A percentile compares a stretch with the other conserved stretches of the same genome.
phyloP scores from a whole-genome alignment of 2,329 filamentous ascomycete genomes.

The Colletotrichum lupini region DNA sequence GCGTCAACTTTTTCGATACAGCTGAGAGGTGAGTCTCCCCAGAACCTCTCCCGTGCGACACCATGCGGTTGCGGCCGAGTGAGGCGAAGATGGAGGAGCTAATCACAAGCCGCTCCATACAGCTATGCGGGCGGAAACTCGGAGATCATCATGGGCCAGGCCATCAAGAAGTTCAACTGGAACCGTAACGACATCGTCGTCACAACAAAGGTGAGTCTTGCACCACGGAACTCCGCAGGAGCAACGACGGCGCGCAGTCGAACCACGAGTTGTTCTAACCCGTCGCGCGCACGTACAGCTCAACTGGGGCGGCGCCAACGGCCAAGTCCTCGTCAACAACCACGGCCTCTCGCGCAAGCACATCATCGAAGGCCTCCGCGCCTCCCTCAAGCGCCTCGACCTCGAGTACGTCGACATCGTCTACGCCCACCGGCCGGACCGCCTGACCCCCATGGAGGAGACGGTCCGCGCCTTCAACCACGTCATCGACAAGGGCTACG shows the following conservation, averaged over 20 bases:
- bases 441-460: conserved; percentile 77
- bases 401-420: conserved; percentile 75
- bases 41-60: conserved; percentile 16
- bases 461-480: conserved; percentile 78
- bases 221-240: background rate
- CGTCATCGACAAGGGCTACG: conserved; percentile 74
- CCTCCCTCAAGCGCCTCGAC: conserved; percentile 66
- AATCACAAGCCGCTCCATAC: conserved; percentile 34
- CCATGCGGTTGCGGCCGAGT: conserved; percentile 39
- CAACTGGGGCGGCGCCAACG: conserved; percentile 73
- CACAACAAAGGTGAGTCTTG: conserved; percentile 57
- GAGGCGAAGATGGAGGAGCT: conserved; percentile 36
- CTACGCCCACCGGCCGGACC: conserved; percentile 76
- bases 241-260: no score
- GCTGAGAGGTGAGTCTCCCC: conserved; percentile 55
- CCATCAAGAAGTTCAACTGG: conserved; percentile 71
- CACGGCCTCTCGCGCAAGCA: conserved; percentile 70
- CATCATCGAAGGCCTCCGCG: conserved; percentile 69
- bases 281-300: conserved; percentile 48
- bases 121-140: conserved; percentile 69
- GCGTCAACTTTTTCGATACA: conserved; percentile 73
- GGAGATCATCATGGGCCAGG: conserved; percentile 72
- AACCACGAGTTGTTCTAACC: background rate
- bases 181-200: conserved; percentile 71
- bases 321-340: conserved; percentile 71